Evolutionary conservation across 1,284 basidiomycete genomes (phyloP).

Genomic region (Leucoagaricus sp.): DNA sequence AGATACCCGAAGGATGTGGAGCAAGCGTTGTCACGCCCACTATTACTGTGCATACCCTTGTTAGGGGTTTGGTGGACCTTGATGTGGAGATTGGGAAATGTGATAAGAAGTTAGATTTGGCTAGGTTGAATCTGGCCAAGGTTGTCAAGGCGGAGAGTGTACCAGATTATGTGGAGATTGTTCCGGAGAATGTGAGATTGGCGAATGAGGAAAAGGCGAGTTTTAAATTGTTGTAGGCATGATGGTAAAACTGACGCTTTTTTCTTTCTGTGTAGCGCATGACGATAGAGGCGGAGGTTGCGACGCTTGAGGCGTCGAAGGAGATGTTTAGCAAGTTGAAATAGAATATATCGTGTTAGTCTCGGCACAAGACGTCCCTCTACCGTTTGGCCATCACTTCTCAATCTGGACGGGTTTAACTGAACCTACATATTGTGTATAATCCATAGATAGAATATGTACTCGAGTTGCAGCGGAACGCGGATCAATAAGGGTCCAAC

Average conservation of each 20-base stretch:
- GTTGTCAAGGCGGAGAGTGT: constrained; percentile 73
- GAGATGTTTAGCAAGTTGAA: constrained; percentile 60
- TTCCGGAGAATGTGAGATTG: constrained; percentile 75
- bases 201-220: constrained; percentile 81
- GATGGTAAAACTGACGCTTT: constrained; percentile 7
- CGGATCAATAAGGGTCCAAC: no score
- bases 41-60: constrained; percentile 80
- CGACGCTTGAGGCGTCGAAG: constrained; percentile 57
- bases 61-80: constrained; percentile 83
- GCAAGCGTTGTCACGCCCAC: constrained; percentile 79
- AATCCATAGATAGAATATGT: no score
- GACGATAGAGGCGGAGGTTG: constrained; percentile 65
- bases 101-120: constrained; percentile 83
- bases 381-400: no score
- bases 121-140: constrained; percentile 73
- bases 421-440: no score
- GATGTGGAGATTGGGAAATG: constrained; percentile 84
- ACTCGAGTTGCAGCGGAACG: no score
- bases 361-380: no score
- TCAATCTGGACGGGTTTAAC: no score
- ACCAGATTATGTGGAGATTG: constrained; percentile 76
- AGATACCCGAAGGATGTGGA: constrained; percentile 89
- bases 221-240: constrained; percentile 18
- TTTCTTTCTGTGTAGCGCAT: constrained; percentile 44
- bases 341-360: no score